Evolutionary conservation across 2,329 filamentous ascomycete species (phyloP).

Genomic region (Aspergillus eucalypticola): DNA sequence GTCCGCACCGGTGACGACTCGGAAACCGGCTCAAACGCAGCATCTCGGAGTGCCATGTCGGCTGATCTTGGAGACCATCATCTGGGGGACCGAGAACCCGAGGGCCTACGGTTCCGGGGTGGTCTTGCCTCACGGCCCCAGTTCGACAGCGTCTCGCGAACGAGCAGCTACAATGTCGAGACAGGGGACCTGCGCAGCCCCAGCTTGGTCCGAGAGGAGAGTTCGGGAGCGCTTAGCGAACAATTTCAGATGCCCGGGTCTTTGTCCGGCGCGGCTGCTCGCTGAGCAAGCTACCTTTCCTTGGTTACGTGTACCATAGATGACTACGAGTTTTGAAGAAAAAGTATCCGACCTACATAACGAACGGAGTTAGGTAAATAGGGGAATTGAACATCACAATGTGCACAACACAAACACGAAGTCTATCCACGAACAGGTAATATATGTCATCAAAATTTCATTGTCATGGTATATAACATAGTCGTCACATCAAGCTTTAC

Average conservation of each 20-base stretch:
- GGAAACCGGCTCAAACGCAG: constrained; percentile 35
- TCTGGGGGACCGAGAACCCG: constrained; percentile 27
- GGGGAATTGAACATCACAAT: background rate
- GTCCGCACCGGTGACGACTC: constrained; percentile 47
- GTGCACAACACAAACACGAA: background rate
- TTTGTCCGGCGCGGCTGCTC: constrained; percentile 33
- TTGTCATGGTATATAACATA: constrained; percentile 23
- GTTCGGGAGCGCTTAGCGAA: constrained; percentile 31
- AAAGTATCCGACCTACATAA: constrained; percentile 1
- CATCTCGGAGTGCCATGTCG: constrained; percentile 32
- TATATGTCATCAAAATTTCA: constrained; percentile 16
- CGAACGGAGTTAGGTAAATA: constrained; percentile 1
- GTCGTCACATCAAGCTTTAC: background rate
- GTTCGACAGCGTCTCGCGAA: constrained; percentile 34
- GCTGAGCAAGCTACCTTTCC: constrained; percentile 16
- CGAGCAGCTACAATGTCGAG: constrained; percentile 39
- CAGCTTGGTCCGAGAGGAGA: constrained; percentile 36
- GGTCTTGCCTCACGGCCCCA: constrained; percentile 27
- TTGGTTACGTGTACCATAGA: constrained; percentile 11
- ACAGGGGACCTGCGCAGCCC: constrained; percentile 33
- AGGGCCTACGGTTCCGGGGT: constrained; percentile 38
- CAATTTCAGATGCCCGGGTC: constrained; percentile 44
- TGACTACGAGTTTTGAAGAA: background rate
- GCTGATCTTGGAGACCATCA: constrained; percentile 27
- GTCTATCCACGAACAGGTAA: background rate